A percentile compares a stretch with the other conserved stretches of the same genome.
Evolutionary conservation across 129 eudicot species (phyloP).

Genomic region (Helianthus tuberosus): DNA sequence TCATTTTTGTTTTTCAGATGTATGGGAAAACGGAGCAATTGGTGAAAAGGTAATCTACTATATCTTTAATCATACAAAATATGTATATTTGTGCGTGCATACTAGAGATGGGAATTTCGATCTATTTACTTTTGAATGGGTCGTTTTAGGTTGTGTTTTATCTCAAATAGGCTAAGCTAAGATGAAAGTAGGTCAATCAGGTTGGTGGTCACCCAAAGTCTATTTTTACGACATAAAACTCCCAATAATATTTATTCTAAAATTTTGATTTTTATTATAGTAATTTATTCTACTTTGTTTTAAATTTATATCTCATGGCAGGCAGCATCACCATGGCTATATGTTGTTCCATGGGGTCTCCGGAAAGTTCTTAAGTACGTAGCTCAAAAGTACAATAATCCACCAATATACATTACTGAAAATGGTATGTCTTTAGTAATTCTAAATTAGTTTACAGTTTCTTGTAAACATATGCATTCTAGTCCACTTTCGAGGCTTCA

Average conservation of each 20-base stretch:
- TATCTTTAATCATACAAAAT: neutral
- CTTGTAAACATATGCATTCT: constrained; percentile 3
- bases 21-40: constrained; percentile 65
- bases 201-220: neutral
- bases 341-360: constrained; percentile 88
- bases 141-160: neutral
- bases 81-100: constrained; percentile 6
- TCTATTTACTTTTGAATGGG: constrained; percentile 1
- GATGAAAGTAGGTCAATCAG: neutral
- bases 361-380: constrained; percentile 57
- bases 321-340: constrained; percentile 89
- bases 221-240: neutral
- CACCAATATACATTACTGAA: constrained; percentile 69
- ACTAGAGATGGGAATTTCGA: neutral
- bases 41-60: constrained; percentile 59
- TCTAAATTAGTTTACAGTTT: neutral
- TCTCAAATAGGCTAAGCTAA: constrained; percentile 4
- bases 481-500: neutral
- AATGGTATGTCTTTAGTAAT: constrained; percentile 50
- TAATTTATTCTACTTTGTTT: constrained; percentile 13
- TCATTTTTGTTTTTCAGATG: constrained; percentile 44
- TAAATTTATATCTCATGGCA: constrained; percentile 37
- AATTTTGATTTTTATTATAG: neutral
- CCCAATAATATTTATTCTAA: neutral
- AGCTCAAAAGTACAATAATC: constrained; percentile 58